phyloP scores from a whole-genome alignment of 495 filamentous ascomycete genomes.

The Halenospora varia region DNA sequence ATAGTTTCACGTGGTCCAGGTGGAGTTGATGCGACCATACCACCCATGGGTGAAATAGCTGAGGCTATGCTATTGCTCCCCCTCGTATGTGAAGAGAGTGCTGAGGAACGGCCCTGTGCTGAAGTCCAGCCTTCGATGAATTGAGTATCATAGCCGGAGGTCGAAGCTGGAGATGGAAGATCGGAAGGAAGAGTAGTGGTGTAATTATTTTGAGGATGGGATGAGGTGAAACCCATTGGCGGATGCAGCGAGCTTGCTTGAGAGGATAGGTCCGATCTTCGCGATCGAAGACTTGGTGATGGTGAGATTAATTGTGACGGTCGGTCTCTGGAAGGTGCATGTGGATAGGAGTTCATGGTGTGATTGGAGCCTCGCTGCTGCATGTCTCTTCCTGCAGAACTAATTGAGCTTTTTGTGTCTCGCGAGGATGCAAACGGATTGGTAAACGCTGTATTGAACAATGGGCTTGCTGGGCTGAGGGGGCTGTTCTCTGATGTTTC shows the following conservation, averaged over 20 bases:
- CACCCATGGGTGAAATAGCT: conserved; percentile 10
- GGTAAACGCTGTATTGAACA: conserved; percentile 18
- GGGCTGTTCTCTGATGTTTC: conserved; percentile 9
- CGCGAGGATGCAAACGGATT: conserved; percentile 25
- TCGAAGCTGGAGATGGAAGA: conserved; percentile 47
- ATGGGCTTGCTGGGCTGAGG: conserved; percentile 9
- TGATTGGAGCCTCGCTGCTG: conserved; percentile 1
- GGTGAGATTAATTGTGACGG: conserved; percentile 24
- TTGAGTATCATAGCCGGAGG: conserved; percentile 46
- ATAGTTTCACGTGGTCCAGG: conserved; percentile 51
- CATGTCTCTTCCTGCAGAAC: conserved; percentile 6
- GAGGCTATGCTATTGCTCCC: conserved; percentile 30
- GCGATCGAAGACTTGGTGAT: conserved; percentile 50
- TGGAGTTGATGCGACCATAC: conserved; percentile 23
- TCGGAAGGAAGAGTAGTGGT: conserved; percentile 42
- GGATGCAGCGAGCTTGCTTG: conserved; percentile 40
- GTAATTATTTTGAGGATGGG: conserved; percentile 30
- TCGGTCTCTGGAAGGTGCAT: conserved; percentile 17
- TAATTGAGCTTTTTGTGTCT: conserved; percentile 1
- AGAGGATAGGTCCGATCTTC: conserved; percentile 50
- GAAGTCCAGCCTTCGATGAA: conserved; percentile 55
- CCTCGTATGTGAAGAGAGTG: conserved; percentile 36
- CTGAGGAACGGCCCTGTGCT: conserved; percentile 50
- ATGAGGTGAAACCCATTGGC: conserved; percentile 24
- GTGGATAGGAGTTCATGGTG: conserved; percentile 12